Percentiles rank a stretch among this genome's conserved stretches.
Evolutionary conservation across 371 early-diverging fungal species (phyloP).

Genomic region (Mucor piriformis): DNA sequence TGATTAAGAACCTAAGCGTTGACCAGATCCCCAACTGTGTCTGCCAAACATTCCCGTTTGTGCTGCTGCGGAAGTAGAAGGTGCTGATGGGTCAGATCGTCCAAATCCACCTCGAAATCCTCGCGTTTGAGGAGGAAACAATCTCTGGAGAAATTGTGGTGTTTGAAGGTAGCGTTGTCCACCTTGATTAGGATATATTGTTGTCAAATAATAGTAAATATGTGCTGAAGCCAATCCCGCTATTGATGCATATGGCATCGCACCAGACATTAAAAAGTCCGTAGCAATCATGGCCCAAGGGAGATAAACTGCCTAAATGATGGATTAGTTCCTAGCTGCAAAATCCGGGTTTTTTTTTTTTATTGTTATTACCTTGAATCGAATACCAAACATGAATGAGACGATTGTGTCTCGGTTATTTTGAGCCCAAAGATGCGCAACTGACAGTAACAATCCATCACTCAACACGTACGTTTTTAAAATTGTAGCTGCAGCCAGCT

Average conservation of each 20-base stretch:
- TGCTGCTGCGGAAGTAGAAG: too few relatives aligned
- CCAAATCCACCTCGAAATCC: constrained; percentile 19
- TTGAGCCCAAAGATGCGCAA: constrained; percentile 81
- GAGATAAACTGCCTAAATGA: constrained; percentile 62
- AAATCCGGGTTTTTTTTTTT: too few relatives aligned
- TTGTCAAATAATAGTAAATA: constrained; percentile 57
- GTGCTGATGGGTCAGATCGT: background rate
- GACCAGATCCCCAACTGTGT: constrained; percentile 52
- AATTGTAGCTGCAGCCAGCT: constrained; percentile 37
- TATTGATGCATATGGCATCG: constrained; percentile 39
- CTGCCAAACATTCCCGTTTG: constrained; percentile 28
- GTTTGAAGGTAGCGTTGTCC: constrained; percentile 59
- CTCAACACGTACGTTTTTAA: constrained; percentile 28
- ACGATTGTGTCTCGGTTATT: constrained; percentile 67
- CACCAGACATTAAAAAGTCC: constrained; percentile 47
- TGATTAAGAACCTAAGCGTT: constrained; percentile 42
- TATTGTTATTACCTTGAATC: constrained; percentile 53
- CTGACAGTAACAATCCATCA: constrained; percentile 64
- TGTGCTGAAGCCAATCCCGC: constrained; percentile 60
- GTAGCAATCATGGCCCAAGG: constrained; percentile 72
- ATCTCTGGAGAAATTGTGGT: constrained; percentile 49
- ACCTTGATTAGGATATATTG: constrained; percentile 59
- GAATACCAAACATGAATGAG: constrained; percentile 82
- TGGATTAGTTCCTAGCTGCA: too few relatives aligned
- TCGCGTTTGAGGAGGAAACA: constrained; percentile 40